Percentiles rank a stretch among this genome's conserved stretches.
Evolutionary conservation across 345 rosid genomes (phyloP).

Genomic region (Euphorbia pulcherrima): DNA sequence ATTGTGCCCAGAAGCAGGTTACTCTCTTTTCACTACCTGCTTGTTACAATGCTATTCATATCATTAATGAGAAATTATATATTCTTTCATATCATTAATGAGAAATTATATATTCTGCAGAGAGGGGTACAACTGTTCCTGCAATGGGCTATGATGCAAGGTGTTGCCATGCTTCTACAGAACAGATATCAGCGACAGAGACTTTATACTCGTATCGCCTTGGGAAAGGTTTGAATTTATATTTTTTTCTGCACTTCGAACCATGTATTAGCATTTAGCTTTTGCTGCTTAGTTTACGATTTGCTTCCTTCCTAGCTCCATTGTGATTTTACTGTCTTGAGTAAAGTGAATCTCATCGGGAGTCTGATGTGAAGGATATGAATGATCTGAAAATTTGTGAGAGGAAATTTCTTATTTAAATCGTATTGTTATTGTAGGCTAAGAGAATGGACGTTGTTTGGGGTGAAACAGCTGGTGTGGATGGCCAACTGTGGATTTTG

Average conservation of each 20-base stretch:
- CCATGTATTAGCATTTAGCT: neutral
- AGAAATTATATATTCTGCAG: constrained; percentile 40
- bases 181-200: constrained; percentile 99
- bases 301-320: neutral
- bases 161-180: constrained; percentile 97
- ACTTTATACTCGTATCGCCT: constrained; percentile 93
- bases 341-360: constrained; percentile 1
- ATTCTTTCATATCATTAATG: constrained; percentile 19
- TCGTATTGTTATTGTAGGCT: constrained; percentile 47
- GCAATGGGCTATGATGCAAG: constrained; percentile 99
- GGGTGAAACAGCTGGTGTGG: constrained; percentile 99
- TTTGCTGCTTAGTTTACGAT: constrained; percentile 10
- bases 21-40: constrained; percentile 12
- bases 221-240: constrained; percentile 68
- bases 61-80: constrained; percentile 17
- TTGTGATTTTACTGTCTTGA: neutral
- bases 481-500: constrained; percentile 89
- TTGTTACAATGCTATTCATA: constrained; percentile 11
- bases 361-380: constrained; percentile 9
- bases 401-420: neutral
- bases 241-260: constrained; percentile 6
- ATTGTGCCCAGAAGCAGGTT: constrained; percentile 95
- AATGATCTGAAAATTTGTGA: neutral
- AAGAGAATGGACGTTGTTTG: constrained; percentile 99
- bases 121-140: constrained; percentile 97